phyloP scores from a whole-genome alignment of 1,139 yeast genomes.

The Yamadazyma aaseri region DNA sequence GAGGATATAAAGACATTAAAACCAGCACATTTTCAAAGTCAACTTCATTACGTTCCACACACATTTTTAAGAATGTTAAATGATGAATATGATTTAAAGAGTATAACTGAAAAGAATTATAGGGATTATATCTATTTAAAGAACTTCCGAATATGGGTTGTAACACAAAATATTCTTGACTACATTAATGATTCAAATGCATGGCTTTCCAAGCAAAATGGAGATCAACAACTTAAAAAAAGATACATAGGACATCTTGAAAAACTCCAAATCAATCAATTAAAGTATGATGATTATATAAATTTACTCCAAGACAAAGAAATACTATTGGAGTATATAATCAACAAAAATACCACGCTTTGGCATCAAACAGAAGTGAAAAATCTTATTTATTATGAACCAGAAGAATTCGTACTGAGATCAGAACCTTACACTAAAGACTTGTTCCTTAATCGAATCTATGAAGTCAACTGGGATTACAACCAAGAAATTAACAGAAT shows the following conservation, averaged over 20 bases:
- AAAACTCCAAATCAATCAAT: slow-evolving; percentile 20
- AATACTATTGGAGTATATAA: slow-evolving; percentile 25
- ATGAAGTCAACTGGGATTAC: slow-evolving; percentile 18
- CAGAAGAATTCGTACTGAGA: slow-evolving; percentile 6
- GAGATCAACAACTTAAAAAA: slow-evolving; percentile 9
- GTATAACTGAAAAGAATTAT: slow-evolving; percentile 26
- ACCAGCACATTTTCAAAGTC: slow-evolving; percentile 32
- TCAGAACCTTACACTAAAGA: slow-evolving; percentile 20
- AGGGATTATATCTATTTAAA: slow-evolving; percentile 28
- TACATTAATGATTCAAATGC: slow-evolving; percentile 24
- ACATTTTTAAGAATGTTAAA: slow-evolving; percentile 27
- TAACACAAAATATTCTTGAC: slow-evolving; percentile 24
- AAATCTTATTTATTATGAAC: slow-evolving; percentile 8
- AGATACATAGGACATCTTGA: slow-evolving; percentile 22
- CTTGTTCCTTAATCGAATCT: slow-evolving; percentile 24
- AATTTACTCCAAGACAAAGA: slow-evolving; percentile 26
- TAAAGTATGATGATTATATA: slow-evolving; percentile 26
- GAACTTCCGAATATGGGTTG: slow-evolving; percentile 36
- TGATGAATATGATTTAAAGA: slow-evolving; percentile 28
- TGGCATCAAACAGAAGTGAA: slow-evolving; percentile 29
- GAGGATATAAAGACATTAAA: slow-evolving; percentile 34
- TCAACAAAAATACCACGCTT: slow-evolving; percentile 24
- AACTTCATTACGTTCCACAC: slow-evolving; percentile 32
- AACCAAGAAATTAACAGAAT: slow-evolving; percentile 17
- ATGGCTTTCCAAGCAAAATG: slow-evolving; percentile 19